Evolutionary conservation across 768 basidiomycete species (phyloP).

Genomic region (Leccinum broughii): DNA sequence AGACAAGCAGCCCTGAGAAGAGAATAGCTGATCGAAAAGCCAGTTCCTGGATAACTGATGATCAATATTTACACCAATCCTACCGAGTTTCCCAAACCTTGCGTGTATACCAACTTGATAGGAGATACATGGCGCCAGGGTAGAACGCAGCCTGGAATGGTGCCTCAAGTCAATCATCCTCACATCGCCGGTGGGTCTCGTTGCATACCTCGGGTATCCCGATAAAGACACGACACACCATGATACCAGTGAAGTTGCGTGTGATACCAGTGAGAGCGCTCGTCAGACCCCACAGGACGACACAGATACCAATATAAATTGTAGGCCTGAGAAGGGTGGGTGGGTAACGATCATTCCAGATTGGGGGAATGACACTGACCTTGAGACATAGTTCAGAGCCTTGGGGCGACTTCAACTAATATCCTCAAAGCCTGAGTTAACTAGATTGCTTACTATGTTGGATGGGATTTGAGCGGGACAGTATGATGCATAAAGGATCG

Average conservation of each 20-base stretch:
- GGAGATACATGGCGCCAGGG: constrained; percentile 49
- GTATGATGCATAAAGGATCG: constrained; percentile 59
- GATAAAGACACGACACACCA: constrained; percentile 59
- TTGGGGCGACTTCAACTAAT: constrained; percentile 18
- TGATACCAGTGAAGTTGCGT: constrained; percentile 53
- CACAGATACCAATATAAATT: constrained; percentile 59
- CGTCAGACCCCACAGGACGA: constrained; percentile 63
- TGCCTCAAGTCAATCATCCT: background rate
- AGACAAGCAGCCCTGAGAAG: constrained; percentile 56
- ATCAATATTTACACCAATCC: background rate
- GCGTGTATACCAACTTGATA: constrained; percentile 30
- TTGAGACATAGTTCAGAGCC: constrained; percentile 55
- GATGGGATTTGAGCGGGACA: constrained; percentile 54
- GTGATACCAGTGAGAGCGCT: constrained; percentile 65
- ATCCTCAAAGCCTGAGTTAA: background rate
- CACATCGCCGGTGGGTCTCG: background rate
- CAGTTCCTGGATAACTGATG: constrained; percentile 45
- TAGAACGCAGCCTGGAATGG: constrained; percentile 55
- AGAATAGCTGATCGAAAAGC: constrained; percentile 64
- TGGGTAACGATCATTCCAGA: background rate
- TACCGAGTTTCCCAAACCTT: constrained; percentile 10
- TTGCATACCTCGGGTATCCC: constrained; percentile 55
- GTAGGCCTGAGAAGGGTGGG: constrained; percentile 46
- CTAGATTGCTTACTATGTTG: constrained; percentile 8
- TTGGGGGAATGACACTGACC: constrained; percentile 32